Conservation (phyloP, 345 rosid genomes). For the Eucalyptus paniculata region DNA sequence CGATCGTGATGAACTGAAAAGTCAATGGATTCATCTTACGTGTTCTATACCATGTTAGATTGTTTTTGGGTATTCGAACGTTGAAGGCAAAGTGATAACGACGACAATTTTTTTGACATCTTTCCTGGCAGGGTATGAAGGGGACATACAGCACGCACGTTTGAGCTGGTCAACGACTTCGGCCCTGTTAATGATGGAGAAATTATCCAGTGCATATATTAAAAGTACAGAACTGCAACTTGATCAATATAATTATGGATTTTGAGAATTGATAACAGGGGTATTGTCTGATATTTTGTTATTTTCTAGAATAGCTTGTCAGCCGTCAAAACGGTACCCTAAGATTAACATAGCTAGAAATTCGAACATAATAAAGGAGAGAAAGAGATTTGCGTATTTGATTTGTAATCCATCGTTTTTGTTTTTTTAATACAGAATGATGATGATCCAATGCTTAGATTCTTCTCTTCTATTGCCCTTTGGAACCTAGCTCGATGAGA, state of each 20-base stretch:
- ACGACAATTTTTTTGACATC: not conserved
- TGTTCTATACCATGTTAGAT: not conserved
- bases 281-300: not conserved
- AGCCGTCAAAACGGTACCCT: fast-evolving
- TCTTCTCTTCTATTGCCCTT: too few species aligned
- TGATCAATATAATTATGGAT: not conserved
- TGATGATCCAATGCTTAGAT: too few species aligned
- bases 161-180: not conserved
- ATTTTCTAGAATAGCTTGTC: not conserved
- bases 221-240: not conserved
- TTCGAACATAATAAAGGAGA: too few species aligned
- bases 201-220: not conserved
- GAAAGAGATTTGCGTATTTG: too few species aligned
- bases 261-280: not conserved
- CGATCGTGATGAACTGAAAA: not conserved
- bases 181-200: not conserved
- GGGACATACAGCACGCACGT: not conserved
- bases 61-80: not conserved
- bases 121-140: not conserved
- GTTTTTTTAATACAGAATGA: too few species aligned
- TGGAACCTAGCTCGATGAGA: too few species aligned
- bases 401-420: too few species aligned
- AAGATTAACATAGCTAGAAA: too few species aligned
- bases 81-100: not conserved
- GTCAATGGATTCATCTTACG: not conserved